A percentile compares a stretch with the other conserved stretches of the same genome.
These are phyloP conservation scores for Lactuca saligna DNA, from an alignment of 129 eudicot species.

Conservation along the genomic window DNA sequence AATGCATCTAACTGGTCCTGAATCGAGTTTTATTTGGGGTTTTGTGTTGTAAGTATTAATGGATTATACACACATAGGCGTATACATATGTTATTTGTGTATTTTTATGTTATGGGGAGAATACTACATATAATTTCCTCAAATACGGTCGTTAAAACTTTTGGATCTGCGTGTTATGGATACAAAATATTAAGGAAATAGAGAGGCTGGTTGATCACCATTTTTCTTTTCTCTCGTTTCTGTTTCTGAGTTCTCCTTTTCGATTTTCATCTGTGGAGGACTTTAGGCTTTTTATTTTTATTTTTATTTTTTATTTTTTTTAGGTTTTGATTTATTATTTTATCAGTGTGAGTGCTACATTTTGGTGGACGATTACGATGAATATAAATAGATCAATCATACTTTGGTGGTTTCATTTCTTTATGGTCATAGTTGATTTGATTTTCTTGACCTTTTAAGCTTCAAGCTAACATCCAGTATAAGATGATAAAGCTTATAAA, in stretches of 20 bases:
- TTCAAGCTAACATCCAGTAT: conserved; percentile 17
- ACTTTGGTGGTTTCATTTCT: conserved; percentile 18
- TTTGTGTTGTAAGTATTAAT: conserved; percentile 14
- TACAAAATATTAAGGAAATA: background rate
- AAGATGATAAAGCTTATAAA: conserved; percentile 18
- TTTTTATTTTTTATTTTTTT: too few species aligned
- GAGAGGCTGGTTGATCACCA: conserved; percentile 1
- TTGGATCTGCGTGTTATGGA: conserved; percentile 22
- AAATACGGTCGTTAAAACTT: background rate
- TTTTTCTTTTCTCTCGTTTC: background rate
- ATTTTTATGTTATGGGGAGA: background rate
- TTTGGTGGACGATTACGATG: background rate
- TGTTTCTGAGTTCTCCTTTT: background rate
- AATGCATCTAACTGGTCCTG: conserved; percentile 6
- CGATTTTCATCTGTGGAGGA: background rate
- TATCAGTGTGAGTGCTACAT: background rate
- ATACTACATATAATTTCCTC: background rate
- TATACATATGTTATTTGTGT: background rate
- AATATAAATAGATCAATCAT: conserved; percentile 7
- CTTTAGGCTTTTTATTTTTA: background rate
- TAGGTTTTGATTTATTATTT: conserved; percentile 17
- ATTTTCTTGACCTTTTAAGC: conserved; percentile 7
- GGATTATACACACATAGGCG: conserved; percentile 6
- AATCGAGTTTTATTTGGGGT: conserved; percentile 26
- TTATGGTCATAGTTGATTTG: background rate